Percentiles rank a stretch among this genome's conserved stretches.
These are phyloP conservation scores for Marasmius sp. DNA, from an alignment of 1,284 basidiomycete genomes.

Conservation along the genomic window DNA sequence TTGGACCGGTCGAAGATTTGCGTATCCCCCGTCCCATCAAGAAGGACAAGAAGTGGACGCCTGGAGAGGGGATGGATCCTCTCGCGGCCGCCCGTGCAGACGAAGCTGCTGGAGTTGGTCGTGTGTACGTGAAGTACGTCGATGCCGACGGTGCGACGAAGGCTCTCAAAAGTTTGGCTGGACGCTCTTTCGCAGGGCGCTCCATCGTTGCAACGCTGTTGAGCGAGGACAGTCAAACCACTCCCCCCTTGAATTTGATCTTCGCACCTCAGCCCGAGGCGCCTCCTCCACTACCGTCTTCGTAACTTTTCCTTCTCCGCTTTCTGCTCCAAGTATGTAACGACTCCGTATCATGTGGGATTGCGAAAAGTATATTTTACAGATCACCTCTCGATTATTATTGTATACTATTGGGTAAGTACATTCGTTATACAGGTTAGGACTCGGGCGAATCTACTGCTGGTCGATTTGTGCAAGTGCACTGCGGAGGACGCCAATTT, in stretches of 20 bases:
- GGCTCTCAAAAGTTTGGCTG: conserved; percentile 85
- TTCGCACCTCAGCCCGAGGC: conserved; percentile 82
- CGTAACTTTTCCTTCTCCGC: conserved; percentile 14
- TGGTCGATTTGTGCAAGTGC: conserved; percentile 16
- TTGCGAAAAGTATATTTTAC: neutral
- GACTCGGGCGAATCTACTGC: neutral
- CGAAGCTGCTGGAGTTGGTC: conserved; percentile 89
- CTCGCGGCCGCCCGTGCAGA: conserved; percentile 70
- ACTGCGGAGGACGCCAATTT: conserved; percentile 71
- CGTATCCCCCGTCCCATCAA: conserved; percentile 87
- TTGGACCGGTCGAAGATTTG: conserved; percentile 83
- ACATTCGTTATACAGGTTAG: neutral
- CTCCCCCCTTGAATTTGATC: conserved; percentile 74
- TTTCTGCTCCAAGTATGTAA: neutral
- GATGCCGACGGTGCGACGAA: conserved; percentile 60
- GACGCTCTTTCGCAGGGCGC: conserved; percentile 88
- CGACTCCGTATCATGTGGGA: no score
- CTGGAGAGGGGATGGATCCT: conserved; percentile 60
- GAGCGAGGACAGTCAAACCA: conserved; percentile 78
- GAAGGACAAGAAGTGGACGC: conserved; percentile 83
- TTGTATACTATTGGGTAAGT: neutral
- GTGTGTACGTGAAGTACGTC: conserved; percentile 88
- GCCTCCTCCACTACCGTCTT: conserved; percentile 67
- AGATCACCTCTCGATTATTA: neutral
- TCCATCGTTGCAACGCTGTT: conserved; percentile 84